A percentile compares a stretch with the other conserved stretches of the same genome.
Evolutionary conservation across 805 yeast species (phyloP).

Genomic region (Lachancea sp.): DNA sequence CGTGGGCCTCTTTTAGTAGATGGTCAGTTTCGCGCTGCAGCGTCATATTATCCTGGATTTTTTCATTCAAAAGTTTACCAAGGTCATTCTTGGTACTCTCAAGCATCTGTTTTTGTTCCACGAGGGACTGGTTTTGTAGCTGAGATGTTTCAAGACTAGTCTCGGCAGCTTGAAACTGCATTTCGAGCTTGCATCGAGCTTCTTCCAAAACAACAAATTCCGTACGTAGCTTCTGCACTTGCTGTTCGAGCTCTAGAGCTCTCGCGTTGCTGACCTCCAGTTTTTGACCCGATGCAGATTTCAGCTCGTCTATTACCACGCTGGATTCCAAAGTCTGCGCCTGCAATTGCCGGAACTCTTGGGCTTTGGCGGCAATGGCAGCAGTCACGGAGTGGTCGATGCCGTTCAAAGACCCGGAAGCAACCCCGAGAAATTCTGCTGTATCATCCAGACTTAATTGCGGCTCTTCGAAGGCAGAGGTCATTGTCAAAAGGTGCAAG

Average conservation of each 20-base stretch:
- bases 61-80: slow-evolving; percentile 22
- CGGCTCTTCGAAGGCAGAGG: not conserved
- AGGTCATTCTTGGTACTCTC: slow-evolving; percentile 23
- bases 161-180: slow-evolving; percentile 5
- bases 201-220: slow-evolving; percentile 17
- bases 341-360: slow-evolving; percentile 33
- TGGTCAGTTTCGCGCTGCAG: slow-evolving; percentile 18
- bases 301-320: slow-evolving; percentile 38
- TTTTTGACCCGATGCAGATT: slow-evolving; percentile 31
- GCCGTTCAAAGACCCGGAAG: slow-evolving; percentile 17
- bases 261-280: slow-evolving; percentile 31
- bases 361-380: slow-evolving; percentile 28
- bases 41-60: slow-evolving; percentile 23
- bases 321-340: slow-evolving; percentile 35
- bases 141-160: slow-evolving; percentile 7
- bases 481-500: not conserved
- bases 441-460: slow-evolving; percentile 15
- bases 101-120: slow-evolving; percentile 14
- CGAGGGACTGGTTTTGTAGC: slow-evolving; percentile 6
- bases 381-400: slow-evolving; percentile 20
- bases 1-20: slow-evolving; percentile 25
- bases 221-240: slow-evolving; percentile 20
- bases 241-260: slow-evolving; percentile 18
- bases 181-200: slow-evolving; percentile 17
- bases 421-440: slow-evolving; percentile 34